Percentiles rank a stretch among this genome's conserved stretches.
phyloP scores from a whole-genome alignment of 192 early-diverging fungal genomes.

The Thamnidium elegans region DNA sequence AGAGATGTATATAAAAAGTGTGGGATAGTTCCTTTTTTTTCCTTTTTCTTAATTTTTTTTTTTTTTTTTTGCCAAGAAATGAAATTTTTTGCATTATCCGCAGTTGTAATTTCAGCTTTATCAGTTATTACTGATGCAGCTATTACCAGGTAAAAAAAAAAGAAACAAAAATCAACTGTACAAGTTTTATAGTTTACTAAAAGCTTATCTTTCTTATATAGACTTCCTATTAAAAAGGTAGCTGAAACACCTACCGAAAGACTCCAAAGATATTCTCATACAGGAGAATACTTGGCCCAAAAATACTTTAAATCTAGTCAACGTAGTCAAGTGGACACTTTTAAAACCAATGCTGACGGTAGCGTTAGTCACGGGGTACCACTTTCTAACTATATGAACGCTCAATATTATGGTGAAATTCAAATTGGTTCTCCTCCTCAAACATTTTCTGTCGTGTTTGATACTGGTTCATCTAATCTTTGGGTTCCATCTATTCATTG shows the following conservation, averaged over 20 bases:
- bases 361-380: conserved; percentile 67
- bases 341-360: conserved; percentile 53
- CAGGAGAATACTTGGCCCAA: conserved; percentile 66
- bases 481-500: conserved; percentile 97
- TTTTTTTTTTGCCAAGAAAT: conserved; percentile 3
- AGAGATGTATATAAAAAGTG: no score
- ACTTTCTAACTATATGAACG: conserved; percentile 92
- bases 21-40: no score
- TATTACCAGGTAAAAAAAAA: conserved; percentile 33
- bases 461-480: conserved; percentile 93
- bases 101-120: conserved; percentile 19
- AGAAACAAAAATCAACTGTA: no score
- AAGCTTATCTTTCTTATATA: no score
- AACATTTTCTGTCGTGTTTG: conserved; percentile 88
- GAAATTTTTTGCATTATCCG: conserved; percentile 33
- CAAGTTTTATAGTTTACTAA: no score
- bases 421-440: conserved; percentile 84
- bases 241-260: conserved; percentile 57
- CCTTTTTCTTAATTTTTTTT: no score
- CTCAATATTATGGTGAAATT: conserved; percentile 94
- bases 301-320: conserved; percentile 66
- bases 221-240: conserved; percentile 65
- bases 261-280: conserved; percentile 60
- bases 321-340: conserved; percentile 30
- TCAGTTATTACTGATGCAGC: conserved; percentile 22